These are phyloP conservation scores for Datura wrightii DNA, from an alignment of 257 asterid genomes.

Conservation along the genomic window DNA sequence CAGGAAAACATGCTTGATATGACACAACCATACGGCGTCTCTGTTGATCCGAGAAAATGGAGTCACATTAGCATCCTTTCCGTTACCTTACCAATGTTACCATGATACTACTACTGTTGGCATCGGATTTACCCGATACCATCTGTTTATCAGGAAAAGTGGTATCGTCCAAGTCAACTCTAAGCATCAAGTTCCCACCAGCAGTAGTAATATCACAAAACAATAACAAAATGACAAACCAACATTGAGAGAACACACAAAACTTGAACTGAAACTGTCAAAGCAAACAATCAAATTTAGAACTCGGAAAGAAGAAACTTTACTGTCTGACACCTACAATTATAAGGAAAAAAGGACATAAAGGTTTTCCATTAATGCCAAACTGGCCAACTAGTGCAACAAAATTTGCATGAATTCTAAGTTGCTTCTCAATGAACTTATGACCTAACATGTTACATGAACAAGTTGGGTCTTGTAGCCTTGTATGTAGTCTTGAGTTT, in stretches of 20 bases:
- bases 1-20: too few relatives aligned
- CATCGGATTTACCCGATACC: not conserved
- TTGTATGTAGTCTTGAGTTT: constrained; percentile 28
- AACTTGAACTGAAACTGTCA: not conserved
- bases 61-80: not conserved
- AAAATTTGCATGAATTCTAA: constrained; percentile 2
- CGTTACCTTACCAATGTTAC: not conserved
- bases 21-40: too few relatives aligned
- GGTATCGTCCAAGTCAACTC: not conserved
- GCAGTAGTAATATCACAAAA: not conserved
- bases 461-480: constrained; percentile 30
- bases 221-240: not conserved
- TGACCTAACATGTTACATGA: constrained; percentile 28
- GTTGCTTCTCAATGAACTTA: constrained; percentile 4
- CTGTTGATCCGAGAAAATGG: not conserved
- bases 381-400: not conserved
- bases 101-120: not conserved
- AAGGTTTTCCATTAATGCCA: not conserved
- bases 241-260: not conserved
- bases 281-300: not conserved
- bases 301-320: not conserved
- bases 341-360: not conserved
- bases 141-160: not conserved
- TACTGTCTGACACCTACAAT: not conserved
- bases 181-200: not conserved